Percentiles rank a stretch among this genome's conserved stretches.
phyloP scores from a whole-genome alignment of 208 protist genomes.

The Crithidia brevicula region DNA sequence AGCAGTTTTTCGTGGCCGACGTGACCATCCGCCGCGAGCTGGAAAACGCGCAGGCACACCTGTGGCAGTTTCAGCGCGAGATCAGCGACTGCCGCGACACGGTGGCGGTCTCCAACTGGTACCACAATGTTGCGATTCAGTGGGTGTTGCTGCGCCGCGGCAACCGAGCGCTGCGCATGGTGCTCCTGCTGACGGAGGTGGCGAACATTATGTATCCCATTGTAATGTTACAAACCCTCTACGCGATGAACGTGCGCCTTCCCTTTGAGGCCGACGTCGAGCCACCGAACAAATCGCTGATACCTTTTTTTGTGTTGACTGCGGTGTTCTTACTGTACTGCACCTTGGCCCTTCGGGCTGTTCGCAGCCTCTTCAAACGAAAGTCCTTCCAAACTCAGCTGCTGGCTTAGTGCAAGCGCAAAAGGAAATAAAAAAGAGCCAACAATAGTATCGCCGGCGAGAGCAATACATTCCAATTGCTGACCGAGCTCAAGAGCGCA shows the following conservation, averaged over 20 bases:
- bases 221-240: slow-evolving; percentile 77
- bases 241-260: slow-evolving; percentile 81
- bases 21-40: slow-evolving; percentile 56
- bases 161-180: slow-evolving; percentile 79
- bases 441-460: background rate
- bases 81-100: slow-evolving; percentile 83
- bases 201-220: slow-evolving; percentile 87
- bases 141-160: slow-evolving; percentile 67
- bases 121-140: slow-evolving; percentile 82
- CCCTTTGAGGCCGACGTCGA: slow-evolving; percentile 68
- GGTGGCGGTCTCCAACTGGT: slow-evolving; percentile 84
- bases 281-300: slow-evolving; percentile 41
- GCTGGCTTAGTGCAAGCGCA: slow-evolving; percentile 38
- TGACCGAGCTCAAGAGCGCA: no score
- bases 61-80: slow-evolving; percentile 74
- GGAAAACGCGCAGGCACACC: slow-evolving; percentile 61
- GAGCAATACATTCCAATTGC: background rate
- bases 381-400: slow-evolving; percentile 67
- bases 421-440: slow-evolving; percentile 4
- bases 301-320: slow-evolving; percentile 69
- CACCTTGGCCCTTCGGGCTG: slow-evolving; percentile 32
- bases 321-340: slow-evolving; percentile 56
- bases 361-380: slow-evolving; percentile 44
- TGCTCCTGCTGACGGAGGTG: slow-evolving; percentile 72
- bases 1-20: slow-evolving; percentile 67